Percentiles rank a stretch among this genome's conserved stretches.
These are phyloP conservation scores for Acanthochlamys bracteata DNA, from an alignment of 106 monocot species.

Conservation along the genomic window DNA sequence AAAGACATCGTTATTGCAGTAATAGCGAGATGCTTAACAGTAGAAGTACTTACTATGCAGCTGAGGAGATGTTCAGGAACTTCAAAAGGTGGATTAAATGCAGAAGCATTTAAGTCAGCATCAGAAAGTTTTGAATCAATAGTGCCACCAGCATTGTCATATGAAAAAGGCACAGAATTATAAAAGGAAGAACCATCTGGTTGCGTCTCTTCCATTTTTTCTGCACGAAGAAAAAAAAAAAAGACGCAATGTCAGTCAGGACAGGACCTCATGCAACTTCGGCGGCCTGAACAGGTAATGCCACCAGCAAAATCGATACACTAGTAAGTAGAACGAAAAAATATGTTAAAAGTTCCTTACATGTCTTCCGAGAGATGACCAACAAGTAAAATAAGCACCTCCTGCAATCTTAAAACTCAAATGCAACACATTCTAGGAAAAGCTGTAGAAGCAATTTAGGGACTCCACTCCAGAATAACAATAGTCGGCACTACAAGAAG, in stretches of 20 bases:
- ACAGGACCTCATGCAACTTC: not conserved
- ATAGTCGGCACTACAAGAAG: too few relatives aligned
- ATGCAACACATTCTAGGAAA: not conserved
- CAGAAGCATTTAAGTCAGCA: conserved; percentile 25
- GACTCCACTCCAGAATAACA: conserved; percentile 2
- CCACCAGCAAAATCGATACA: not conserved
- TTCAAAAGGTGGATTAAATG: conserved; percentile 64
- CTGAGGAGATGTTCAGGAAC: conserved; percentile 59
- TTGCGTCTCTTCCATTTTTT: conserved; percentile 19
- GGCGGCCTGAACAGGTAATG: not conserved
- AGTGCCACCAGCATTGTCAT: conserved; percentile 22
- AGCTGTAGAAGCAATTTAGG: conserved; percentile 9
- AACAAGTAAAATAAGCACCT: conserved; percentile 45
- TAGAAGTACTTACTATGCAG: conserved; percentile 59
- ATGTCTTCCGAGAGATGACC: conserved; percentile 51
- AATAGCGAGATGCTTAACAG: not conserved
- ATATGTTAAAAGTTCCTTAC: conserved; percentile 44
- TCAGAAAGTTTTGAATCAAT: conserved; percentile 17
- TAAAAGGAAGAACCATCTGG: conserved; percentile 28
- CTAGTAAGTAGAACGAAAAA: not conserved
- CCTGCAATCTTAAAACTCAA: conserved; percentile 65
- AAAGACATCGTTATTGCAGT: conserved; percentile 11
- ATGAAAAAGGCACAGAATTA: conserved; percentile 71
- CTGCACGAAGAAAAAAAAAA: conserved; percentile 20
- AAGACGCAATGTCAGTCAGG: not conserved